These are phyloP conservation scores for Cryptosporidium parvum DNA, from an alignment of 169 alveolate species.

Conservation along the genomic window DNA sequence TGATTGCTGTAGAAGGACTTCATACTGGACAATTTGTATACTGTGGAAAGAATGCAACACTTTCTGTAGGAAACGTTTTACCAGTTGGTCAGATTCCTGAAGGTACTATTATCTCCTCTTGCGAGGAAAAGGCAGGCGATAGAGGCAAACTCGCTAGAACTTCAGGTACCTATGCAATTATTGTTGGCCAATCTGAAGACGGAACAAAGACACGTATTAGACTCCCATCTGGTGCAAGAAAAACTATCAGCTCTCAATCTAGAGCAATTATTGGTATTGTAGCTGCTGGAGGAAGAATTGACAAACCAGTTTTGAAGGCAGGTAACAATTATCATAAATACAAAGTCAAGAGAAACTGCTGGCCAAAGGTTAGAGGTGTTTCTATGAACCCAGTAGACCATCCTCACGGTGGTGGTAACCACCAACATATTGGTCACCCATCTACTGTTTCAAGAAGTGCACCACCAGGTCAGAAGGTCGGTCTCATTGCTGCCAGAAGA, in stretches of 20 bases:
- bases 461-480: conserved; percentile 99
- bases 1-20: conserved; percentile 99
- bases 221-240: conserved; percentile 98
- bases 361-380: conserved; percentile 99
- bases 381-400: conserved; percentile 99
- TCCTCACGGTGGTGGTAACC: conserved; percentile 99
- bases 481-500: conserved; percentile 99
- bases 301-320: conserved; percentile 99
- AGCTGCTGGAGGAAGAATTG: conserved; percentile 99
- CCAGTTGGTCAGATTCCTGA: conserved; percentile 98
- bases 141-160: conserved; percentile 98
- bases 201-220: conserved; percentile 96
- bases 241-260: conserved; percentile 89
- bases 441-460: conserved; percentile 97
- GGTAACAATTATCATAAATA: conserved; percentile 98
- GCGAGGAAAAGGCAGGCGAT: conserved; percentile 97
- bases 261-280: conserved; percentile 98
- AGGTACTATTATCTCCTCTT: conserved; percentile 97
- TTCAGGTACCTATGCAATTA: conserved; percentile 96
- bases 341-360: conserved; percentile 98
- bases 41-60: conserved; percentile 96
- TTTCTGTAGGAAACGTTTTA: conserved; percentile 96
- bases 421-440: conserved; percentile 98
- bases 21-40: conserved; percentile 98
- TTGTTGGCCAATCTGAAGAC: conserved; percentile 93